These are phyloP conservation scores for Capsella bursapastoris DNA, from an alignment of 345 rosid species.

Conservation along the genomic window DNA sequence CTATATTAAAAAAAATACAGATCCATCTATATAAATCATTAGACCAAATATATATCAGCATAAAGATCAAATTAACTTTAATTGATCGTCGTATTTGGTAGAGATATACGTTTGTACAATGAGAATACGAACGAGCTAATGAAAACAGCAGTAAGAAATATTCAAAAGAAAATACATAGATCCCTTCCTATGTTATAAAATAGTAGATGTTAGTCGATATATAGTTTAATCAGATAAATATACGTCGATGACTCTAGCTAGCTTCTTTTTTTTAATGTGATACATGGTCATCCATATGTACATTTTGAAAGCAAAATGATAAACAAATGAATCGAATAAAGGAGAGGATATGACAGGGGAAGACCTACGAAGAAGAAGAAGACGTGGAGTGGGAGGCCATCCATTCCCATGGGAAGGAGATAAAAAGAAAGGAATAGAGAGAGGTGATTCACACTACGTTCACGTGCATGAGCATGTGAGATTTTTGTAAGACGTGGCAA, in stretches of 20 bases:
- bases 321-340: conserved; percentile 3
- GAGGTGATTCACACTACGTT: conserved; percentile 21
- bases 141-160: too few relatives aligned
- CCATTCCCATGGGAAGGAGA: background rate
- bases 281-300: background rate
- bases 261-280: background rate
- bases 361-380: conserved; percentile 22
- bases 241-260: too few relatives aligned
- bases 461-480: conserved; percentile 50
- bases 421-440: background rate
- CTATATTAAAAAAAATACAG: background rate
- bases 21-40: background rate
- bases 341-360: background rate
- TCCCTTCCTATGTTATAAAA: too few relatives aligned
- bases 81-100: too few relatives aligned
- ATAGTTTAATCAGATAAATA: too few relatives aligned
- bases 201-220: too few relatives aligned
- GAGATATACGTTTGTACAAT: too few relatives aligned
- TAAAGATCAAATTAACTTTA: too few relatives aligned
- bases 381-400: conserved; percentile 31
- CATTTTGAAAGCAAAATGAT: background rate
- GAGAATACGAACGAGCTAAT: too few relatives aligned
- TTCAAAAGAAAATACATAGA: too few relatives aligned
- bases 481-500: conserved; percentile 24
- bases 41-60: background rate